Conservation (phyloP, 345 rosid species). For the Odontarrhena argentea region DNA sequence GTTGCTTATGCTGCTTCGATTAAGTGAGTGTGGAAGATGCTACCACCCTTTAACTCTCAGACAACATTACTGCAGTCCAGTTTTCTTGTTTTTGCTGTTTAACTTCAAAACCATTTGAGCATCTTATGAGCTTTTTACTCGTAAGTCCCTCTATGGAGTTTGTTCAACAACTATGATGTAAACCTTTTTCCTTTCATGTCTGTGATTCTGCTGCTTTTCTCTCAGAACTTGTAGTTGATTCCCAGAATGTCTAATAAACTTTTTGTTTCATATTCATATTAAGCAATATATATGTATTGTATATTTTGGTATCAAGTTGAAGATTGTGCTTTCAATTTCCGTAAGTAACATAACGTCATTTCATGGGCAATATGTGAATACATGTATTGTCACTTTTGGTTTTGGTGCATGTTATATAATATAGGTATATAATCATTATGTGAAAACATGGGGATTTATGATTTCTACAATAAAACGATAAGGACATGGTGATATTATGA, state of each 20-base stretch:
- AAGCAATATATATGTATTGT: conserved; percentile 1
- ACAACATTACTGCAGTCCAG: conserved; percentile 28
- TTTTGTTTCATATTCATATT: conserved; percentile 21
- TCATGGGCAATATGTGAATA: neutral
- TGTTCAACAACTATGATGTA: conserved; percentile 28
- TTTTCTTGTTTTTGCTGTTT: conserved; percentile 11
- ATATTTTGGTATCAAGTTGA: neutral
- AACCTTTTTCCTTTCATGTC: conserved; percentile 24
- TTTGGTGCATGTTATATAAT: too few species aligned
- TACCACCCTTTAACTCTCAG: conserved; percentile 24
- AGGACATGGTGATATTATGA: too few species aligned
- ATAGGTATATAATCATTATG: too few species aligned
- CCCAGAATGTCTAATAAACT: conserved; percentile 34
- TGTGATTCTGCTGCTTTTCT: conserved; percentile 37
- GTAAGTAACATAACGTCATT: neutral
- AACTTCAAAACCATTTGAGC: conserved; percentile 31
- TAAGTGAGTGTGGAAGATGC: conserved; percentile 48
- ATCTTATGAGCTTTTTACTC: conserved; percentile 28
- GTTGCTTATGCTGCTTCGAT: conserved; percentile 60
- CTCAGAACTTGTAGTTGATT: conserved; percentile 32
- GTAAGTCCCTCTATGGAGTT: conserved; percentile 26
- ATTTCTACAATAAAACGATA: too few species aligned
- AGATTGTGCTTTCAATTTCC: neutral
- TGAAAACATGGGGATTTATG: too few species aligned
- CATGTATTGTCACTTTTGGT: too few species aligned